A percentile compares a stretch with the other conserved stretches of the same genome.
Conservation (phyloP, 2,329 filamentous ascomycete species). For the Fusarium tricinctum region DNA sequence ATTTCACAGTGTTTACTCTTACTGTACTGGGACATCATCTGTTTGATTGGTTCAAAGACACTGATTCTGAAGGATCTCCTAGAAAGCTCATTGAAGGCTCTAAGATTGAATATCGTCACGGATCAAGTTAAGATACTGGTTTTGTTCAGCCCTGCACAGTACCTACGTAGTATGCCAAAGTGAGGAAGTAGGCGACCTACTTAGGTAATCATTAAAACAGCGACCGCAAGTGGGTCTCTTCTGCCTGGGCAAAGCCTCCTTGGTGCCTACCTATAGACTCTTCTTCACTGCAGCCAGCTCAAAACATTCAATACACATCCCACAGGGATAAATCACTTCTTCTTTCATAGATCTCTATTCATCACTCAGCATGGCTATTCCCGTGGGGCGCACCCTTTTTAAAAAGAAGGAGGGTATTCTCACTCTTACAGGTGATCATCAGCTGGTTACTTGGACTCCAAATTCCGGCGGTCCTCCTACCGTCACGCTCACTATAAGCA, state of each 20-base stretch:
- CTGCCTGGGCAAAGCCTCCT: slow-evolving; percentile 12
- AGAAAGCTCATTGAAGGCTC: too few relatives aligned
- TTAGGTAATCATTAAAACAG: slow-evolving; percentile 32
- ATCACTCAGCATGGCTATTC: slow-evolving; percentile 64
- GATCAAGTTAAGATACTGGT: not conserved
- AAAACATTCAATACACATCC: slow-evolving; percentile 2
- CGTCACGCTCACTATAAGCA: slow-evolving; percentile 78
- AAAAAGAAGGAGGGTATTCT: slow-evolving; percentile 97
- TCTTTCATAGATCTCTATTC: not conserved
- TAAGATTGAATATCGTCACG: not conserved
- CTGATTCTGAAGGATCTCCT: too few relatives aligned
- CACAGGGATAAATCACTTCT: not conserved
- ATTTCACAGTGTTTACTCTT: too few relatives aligned
- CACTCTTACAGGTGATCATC: slow-evolving; percentile 79
- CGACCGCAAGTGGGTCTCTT: slow-evolving; percentile 25
- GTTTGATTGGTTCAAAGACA: too few relatives aligned
- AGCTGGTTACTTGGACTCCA: slow-evolving; percentile 85
- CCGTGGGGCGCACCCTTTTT: slow-evolving; percentile 79
- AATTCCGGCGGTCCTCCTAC: slow-evolving; percentile 72
- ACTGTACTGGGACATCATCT: too few relatives aligned
- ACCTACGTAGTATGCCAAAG: too few relatives aligned
- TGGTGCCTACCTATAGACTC: not conserved
- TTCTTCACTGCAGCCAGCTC: not conserved
- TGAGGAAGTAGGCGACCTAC: slow-evolving; percentile 10
- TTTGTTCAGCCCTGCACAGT: too few relatives aligned